Percentiles rank a stretch among this genome's conserved stretches.
Conservation (phyloP, 73 alveolate genomes). For the Paramecium bursaria region DNA sequence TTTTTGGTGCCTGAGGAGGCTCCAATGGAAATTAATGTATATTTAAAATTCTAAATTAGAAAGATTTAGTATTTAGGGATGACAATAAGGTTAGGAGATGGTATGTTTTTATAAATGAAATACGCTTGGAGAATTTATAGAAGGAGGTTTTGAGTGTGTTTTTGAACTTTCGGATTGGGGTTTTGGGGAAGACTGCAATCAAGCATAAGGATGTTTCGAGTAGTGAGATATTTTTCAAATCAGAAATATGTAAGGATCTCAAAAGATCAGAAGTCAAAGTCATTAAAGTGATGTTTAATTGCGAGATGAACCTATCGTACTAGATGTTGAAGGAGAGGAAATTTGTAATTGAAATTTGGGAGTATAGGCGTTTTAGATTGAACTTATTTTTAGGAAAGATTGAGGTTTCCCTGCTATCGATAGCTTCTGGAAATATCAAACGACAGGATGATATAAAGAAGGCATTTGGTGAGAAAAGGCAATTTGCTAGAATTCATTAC, state of each 20-base stretch:
- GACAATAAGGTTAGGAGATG: conserved; percentile 52
- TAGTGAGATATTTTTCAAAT: conserved; percentile 29
- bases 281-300: conserved; percentile 57
- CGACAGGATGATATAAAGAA: conserved; percentile 57
- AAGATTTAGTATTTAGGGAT: conserved; percentile 18
- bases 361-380: conserved; percentile 47
- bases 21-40: conserved; percentile 45
- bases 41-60: neutral
- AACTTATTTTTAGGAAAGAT: conserved; percentile 60
- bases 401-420: conserved; percentile 19
- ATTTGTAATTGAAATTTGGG: conserved; percentile 69
- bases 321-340: conserved; percentile 59
- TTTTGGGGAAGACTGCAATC: conserved; percentile 25
- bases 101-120: conserved; percentile 57
- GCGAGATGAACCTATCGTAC: conserved; percentile 66
- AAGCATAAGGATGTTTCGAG: conserved; percentile 46
- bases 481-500: conserved; percentile 61
- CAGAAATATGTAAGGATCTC: conserved; percentile 37
- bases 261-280: conserved; percentile 52
- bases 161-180: conserved; percentile 32
- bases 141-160: conserved; percentile 27
- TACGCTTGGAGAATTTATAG: conserved; percentile 29
- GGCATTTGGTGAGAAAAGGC: conserved; percentile 60
- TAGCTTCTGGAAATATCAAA: conserved; percentile 61
- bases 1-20: conserved; percentile 50